Evolutionary conservation across 2,329 filamentous ascomycete genomes (phyloP).

Genomic region (Calonectria leucothoes): DNA sequence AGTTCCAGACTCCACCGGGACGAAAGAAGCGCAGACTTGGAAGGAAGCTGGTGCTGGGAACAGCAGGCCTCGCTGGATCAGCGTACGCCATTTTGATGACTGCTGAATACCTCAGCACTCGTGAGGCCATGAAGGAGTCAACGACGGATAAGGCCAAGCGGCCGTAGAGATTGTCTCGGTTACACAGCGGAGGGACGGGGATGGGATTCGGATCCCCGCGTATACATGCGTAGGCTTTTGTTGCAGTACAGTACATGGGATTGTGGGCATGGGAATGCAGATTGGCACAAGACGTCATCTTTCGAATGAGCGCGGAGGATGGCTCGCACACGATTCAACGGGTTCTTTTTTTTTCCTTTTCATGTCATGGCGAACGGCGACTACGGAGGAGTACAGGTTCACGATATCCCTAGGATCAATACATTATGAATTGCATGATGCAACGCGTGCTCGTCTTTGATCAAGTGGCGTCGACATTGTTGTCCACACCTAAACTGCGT

Average conservation of each 20-base stretch:
- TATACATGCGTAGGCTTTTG: neutral
- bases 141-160: neutral
- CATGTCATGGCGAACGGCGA: neutral
- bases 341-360: neutral
- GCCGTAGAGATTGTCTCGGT: conserved; percentile 51
- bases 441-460: neutral
- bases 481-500: neutral
- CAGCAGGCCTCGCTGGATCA: conserved; percentile 64
- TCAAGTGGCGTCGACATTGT: neutral
- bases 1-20: conserved; percentile 49
- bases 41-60: conserved; percentile 64
- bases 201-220: neutral
- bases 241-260: neutral
- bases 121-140: conserved; percentile 44
- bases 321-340: neutral
- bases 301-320: neutral
- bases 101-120: conserved; percentile 67
- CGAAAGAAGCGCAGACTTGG: conserved; percentile 54
- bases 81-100: conserved; percentile 70
- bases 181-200: neutral
- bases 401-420: conserved; percentile 7
- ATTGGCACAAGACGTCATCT: neutral
- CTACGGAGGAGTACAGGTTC: neutral
- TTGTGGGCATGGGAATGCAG: neutral
- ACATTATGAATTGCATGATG: conserved; percentile 2